These are phyloP conservation scores for Wickerhamiella cacticola DNA, from an alignment of 805 yeast species.

Conservation along the genomic window DNA sequence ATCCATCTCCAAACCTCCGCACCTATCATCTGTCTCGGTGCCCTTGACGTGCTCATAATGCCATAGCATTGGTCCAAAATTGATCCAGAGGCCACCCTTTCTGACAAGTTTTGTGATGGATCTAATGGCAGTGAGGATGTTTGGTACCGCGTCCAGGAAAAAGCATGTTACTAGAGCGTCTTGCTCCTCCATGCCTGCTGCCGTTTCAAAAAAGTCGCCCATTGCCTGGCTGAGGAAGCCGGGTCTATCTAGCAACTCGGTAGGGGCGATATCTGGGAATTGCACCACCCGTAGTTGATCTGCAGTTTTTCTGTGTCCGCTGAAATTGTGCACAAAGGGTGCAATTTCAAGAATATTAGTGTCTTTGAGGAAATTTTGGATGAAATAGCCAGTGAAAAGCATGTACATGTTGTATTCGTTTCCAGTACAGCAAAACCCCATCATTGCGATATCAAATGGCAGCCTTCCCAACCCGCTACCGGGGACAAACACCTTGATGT, in stretches of 20 bases:
- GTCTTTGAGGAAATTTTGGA: conserved; percentile 21
- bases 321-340: conserved; percentile 49
- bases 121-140: conserved; percentile 61
- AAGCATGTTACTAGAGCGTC: conserved; percentile 43
- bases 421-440: conserved; percentile 46
- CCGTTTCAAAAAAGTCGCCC: conserved; percentile 59
- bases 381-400: conserved; percentile 42
- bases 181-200: conserved; percentile 35
- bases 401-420: conserved; percentile 73
- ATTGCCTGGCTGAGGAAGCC: conserved; percentile 53
- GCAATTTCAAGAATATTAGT: conserved; percentile 20
- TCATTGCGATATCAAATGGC: conserved; percentile 49
- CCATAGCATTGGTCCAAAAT: conserved; percentile 63
- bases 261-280: conserved; percentile 29
- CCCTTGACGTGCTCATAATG: conserved; percentile 33
- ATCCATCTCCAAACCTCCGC: conserved; percentile 46
- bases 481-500: conserved; percentile 48
- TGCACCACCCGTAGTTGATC: conserved; percentile 42
- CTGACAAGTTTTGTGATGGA: conserved; percentile 40
- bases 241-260: conserved; percentile 12
- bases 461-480: conserved; percentile 85
- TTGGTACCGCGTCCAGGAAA: conserved; percentile 84
- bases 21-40: conserved; percentile 35
- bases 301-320: conserved; percentile 42
- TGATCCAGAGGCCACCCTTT: conserved; percentile 58